Percentiles rank a stretch among this genome's conserved stretches.
Conservation (phyloP, 1,284 basidiomycete genomes). For the Ganoderma leucocontextum region DNA sequence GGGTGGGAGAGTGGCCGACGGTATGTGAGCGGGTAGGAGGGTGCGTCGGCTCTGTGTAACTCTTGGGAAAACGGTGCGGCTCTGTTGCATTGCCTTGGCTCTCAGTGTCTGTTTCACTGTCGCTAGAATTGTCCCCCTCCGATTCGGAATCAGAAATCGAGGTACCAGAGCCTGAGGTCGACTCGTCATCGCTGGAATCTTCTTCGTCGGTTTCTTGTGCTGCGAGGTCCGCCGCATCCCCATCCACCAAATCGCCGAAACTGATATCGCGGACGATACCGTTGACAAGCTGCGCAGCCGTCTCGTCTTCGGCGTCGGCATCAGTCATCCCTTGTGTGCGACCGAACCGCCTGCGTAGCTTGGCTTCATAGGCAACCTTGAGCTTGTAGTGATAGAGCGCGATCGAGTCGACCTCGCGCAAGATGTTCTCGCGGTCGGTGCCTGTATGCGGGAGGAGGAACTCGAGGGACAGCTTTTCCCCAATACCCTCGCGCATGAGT, state of each 20-base stretch:
- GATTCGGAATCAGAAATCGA: slow-evolving; percentile 45
- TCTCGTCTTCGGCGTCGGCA: slow-evolving; percentile 77
- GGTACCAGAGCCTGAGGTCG: slow-evolving; percentile 28
- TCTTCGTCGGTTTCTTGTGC: slow-evolving; percentile 78
- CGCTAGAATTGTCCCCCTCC: slow-evolving; percentile 45
- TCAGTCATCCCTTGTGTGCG: slow-evolving; percentile 57
- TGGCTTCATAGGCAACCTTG: slow-evolving; percentile 91
- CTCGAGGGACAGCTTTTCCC: slow-evolving; percentile 80
- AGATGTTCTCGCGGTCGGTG: slow-evolving; percentile 75
- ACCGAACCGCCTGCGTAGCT: slow-evolving; percentile 83
- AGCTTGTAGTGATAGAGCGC: slow-evolving; percentile 92
- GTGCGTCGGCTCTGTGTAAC: not conserved
- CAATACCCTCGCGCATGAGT: slow-evolving; percentile 90
- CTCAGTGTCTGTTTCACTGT: slow-evolving; percentile 48
- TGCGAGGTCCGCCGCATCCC: slow-evolving; percentile 81
- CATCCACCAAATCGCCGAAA: slow-evolving; percentile 80
- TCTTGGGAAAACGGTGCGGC: slow-evolving; percentile 10
- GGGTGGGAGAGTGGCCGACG: slow-evolving; percentile 37
- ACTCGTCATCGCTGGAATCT: slow-evolving; percentile 42
- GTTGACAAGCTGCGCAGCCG: slow-evolving; percentile 81
- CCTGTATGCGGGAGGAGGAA: slow-evolving; percentile 86
- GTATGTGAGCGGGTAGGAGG: slow-evolving; percentile 37
- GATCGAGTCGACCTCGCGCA: slow-evolving; percentile 87
- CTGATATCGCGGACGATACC: slow-evolving; percentile 82
- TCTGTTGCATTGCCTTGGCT: slow-evolving; percentile 45